Evolutionary conservation across 306 rosid species (phyloP).

Genomic region (Albizia julibrissin): DNA sequence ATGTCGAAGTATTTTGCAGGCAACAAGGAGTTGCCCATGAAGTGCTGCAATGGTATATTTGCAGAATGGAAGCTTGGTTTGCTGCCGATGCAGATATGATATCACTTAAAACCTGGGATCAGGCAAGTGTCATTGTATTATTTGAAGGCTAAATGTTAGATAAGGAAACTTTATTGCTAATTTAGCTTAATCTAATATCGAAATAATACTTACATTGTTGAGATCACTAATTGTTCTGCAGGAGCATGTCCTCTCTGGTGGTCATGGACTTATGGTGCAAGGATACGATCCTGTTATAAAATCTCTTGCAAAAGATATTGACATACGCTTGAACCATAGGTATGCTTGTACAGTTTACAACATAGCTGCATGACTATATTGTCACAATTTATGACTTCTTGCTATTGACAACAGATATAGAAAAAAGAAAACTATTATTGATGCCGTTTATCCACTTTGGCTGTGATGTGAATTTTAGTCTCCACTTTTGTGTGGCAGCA

Average conservation of each 20-base stretch:
- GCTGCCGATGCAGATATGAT: conserved; percentile 85
- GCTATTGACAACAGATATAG: not conserved
- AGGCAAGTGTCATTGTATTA: conserved; percentile 55
- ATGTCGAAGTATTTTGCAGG: conserved; percentile 42
- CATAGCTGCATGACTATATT: conserved; percentile 15
- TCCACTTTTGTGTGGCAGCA: not conserved
- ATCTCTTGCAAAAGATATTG: conserved; percentile 69
- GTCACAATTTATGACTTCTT: not conserved
- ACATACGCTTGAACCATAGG: conserved; percentile 68
- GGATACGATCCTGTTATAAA: conserved; percentile 74
- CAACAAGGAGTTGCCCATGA: conserved; percentile 67
- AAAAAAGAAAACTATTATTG: conserved; percentile 3
- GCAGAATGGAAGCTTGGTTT: conserved; percentile 92
- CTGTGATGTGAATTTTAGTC: not conserved
- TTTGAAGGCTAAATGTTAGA: conserved; percentile 20
- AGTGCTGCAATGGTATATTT: conserved; percentile 76
- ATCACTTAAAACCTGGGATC: conserved; percentile 77
- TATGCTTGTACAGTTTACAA: conserved; percentile 33
- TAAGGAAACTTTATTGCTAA: not conserved
- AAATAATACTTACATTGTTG: conserved; percentile 36
- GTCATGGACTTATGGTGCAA: conserved; percentile 87
- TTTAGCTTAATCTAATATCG: conserved; percentile 17
- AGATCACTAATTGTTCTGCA: conserved; percentile 31
- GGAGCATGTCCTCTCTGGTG: conserved; percentile 82
- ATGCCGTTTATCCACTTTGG: not conserved